A percentile compares a stretch with the other conserved stretches of the same genome.
Conservation (phyloP, 345 rosid genomes). For the Gossypium rotundifolium region DNA sequence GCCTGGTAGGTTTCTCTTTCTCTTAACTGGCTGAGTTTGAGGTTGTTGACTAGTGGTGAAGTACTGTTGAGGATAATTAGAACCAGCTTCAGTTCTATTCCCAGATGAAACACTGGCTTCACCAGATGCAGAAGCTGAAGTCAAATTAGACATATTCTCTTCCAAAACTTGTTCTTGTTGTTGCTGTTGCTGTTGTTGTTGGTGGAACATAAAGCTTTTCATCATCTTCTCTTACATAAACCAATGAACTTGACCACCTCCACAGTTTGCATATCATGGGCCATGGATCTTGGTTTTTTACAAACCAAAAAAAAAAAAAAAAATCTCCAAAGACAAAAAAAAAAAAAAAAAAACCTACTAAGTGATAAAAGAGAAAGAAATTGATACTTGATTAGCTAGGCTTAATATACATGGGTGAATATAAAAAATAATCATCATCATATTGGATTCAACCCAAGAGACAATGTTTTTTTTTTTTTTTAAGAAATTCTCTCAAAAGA, state of each 20-base stretch:
- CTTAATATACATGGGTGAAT: conserved; percentile 13
- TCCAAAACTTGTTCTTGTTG: conserved; percentile 28
- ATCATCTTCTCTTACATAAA: conserved; percentile 23
- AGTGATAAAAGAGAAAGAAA: conserved; percentile 13
- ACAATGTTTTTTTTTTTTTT: conserved; percentile 35
- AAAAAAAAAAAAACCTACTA: conserved; percentile 9
- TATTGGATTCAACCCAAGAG: conserved; percentile 70
- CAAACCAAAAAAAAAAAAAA: not conserved
- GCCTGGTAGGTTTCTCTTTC: conserved; percentile 82
- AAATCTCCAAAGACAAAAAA: conserved; percentile 16
- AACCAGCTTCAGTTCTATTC: conserved; percentile 47
- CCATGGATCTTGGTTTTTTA: conserved; percentile 17
- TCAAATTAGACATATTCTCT: conserved; percentile 88
- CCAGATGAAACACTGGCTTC: conserved; percentile 79
- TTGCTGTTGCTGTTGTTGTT: conserved; percentile 15
- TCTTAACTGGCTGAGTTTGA: conserved; percentile 49
- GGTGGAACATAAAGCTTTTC: conserved; percentile 49
- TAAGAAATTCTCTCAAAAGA: not conserved
- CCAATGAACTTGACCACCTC: not conserved
- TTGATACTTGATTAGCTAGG: conserved; percentile 13
- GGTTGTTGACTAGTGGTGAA: conserved; percentile 34
- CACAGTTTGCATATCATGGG: conserved; percentile 17
- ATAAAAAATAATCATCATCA: conserved; percentile 2
- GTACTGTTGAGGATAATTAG: conserved; percentile 34
- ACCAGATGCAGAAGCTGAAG: conserved; percentile 79